phyloP scores from a whole-genome alignment of 805 yeast genomes.

The Candida multigemmis region DNA sequence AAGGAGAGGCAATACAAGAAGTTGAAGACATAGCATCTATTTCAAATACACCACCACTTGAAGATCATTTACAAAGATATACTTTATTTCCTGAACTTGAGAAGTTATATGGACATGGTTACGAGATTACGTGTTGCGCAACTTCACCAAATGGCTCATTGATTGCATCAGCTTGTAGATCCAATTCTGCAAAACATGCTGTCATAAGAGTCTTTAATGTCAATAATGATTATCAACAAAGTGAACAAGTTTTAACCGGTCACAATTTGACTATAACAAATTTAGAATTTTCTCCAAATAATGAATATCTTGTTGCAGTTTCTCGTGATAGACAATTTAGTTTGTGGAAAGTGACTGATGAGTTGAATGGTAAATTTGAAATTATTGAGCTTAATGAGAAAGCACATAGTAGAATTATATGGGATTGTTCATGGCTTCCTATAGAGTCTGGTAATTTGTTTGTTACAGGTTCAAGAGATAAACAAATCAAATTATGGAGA shows the following conservation, averaged over 20 bases:
- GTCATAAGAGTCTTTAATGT: constrained; percentile 70
- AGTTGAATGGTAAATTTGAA: constrained; percentile 16
- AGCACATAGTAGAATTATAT: constrained; percentile 86
- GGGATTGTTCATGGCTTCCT: constrained; percentile 93
- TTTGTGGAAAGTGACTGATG: constrained; percentile 49
- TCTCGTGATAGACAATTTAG: constrained; percentile 86
- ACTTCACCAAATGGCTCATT: constrained; percentile 52
- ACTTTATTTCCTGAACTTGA: constrained; percentile 94
- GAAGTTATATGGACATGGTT: constrained; percentile 95
- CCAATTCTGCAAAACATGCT: constrained; percentile 79
- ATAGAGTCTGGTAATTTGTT: constrained; percentile 31
- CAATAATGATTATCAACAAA: constrained; percentile 44
- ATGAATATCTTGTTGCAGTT: constrained; percentile 58
- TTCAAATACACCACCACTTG: constrained; percentile 63
- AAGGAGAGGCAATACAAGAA: constrained; percentile 11
- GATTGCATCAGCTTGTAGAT: constrained; percentile 86
- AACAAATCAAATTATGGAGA: constrained; percentile 66
- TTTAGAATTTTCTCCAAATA: constrained; percentile 64
- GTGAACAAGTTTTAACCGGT: constrained; percentile 38
- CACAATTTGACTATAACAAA: constrained; percentile 85
- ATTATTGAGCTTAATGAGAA: constrained; percentile 45
- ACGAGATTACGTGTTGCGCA: constrained; percentile 78
- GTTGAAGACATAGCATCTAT: constrained; percentile 39
- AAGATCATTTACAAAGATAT: constrained; percentile 84
- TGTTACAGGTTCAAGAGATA: constrained; percentile 84